phyloP scores from a whole-genome alignment of 208 protist genomes.

The Leishmania major region DNA sequence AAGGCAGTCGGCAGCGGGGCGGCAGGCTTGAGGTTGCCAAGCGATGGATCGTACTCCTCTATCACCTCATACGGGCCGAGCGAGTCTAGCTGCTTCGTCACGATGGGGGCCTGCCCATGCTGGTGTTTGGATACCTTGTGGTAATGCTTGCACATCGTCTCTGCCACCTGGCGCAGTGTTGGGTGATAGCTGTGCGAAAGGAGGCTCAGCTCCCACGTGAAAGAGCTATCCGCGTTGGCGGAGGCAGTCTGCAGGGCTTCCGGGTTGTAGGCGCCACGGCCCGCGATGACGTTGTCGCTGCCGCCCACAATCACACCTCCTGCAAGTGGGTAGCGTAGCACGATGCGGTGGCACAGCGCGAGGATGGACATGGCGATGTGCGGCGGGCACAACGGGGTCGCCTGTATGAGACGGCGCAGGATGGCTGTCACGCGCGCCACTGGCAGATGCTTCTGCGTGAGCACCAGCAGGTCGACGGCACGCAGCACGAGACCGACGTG shows the following conservation, averaged over 20 bases:
- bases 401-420: constrained; percentile 78
- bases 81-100: constrained; percentile 86
- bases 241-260: constrained; percentile 78
- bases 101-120: constrained; percentile 84
- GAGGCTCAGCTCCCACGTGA: constrained; percentile 86
- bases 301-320: constrained; percentile 85
- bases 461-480: constrained; percentile 86
- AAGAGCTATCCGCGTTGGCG: constrained; percentile 87
- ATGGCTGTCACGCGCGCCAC: constrained; percentile 84
- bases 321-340: constrained; percentile 81
- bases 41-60: constrained; percentile 88
- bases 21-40: constrained; percentile 73
- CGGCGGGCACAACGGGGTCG: constrained; percentile 69
- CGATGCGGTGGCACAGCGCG: constrained; percentile 78
- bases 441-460: constrained; percentile 92
- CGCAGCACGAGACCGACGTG: constrained; percentile 87
- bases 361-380: constrained; percentile 86
- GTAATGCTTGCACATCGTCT: constrained; percentile 85
- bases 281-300: constrained; percentile 88
- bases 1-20: constrained; percentile 61
- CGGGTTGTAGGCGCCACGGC: constrained; percentile 87
- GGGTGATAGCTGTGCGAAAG: constrained; percentile 86
- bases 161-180: constrained; percentile 78
- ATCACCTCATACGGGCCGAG: constrained; percentile 90
- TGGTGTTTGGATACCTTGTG: constrained; percentile 79